Percentiles rank a stretch among this genome's conserved stretches.
These are phyloP conservation scores for Dendrobium huoshanense DNA, from an alignment of 106 monocot genomes.

Conservation along the genomic window DNA sequence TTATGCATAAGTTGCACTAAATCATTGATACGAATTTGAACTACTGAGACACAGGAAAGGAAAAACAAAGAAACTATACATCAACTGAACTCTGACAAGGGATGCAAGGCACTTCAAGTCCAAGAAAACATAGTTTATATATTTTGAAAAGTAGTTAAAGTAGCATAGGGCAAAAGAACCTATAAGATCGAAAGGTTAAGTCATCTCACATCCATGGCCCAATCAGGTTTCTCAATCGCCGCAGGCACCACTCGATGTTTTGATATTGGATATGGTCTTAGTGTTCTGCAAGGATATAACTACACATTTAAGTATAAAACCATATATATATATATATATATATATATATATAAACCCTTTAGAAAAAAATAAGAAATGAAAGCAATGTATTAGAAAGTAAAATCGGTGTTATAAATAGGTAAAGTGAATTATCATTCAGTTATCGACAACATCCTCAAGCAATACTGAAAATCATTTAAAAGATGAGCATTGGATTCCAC, in stretches of 20 bases:
- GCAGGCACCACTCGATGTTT: slow-evolving; percentile 48
- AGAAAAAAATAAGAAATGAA: background rate
- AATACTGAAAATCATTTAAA: no score
- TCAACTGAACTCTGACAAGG: background rate
- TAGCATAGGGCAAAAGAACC: background rate
- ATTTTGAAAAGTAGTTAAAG: background rate
- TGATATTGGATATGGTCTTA: slow-evolving; percentile 94
- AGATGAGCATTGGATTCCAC: background rate
- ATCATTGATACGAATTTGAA: background rate
- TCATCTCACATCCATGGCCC: slow-evolving; percentile 83
- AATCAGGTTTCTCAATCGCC: slow-evolving; percentile 83
- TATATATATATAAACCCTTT: background rate
- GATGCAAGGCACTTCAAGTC: background rate
- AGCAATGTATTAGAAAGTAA: background rate
- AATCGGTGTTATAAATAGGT: background rate
- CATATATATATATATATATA: background rate
- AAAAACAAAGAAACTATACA: background rate
- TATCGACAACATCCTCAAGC: background rate
- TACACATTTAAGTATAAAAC: background rate
- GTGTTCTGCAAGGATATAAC: slow-evolving; percentile 39
- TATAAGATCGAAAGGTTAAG: background rate
- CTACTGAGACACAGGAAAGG: background rate
- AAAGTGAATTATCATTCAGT: background rate
- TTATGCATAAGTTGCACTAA: background rate
- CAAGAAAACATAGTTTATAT: background rate